Evolutionary conservation across 192 early-diverging fungal genomes (phyloP).

Genomic region (Podila horticola): DNA sequence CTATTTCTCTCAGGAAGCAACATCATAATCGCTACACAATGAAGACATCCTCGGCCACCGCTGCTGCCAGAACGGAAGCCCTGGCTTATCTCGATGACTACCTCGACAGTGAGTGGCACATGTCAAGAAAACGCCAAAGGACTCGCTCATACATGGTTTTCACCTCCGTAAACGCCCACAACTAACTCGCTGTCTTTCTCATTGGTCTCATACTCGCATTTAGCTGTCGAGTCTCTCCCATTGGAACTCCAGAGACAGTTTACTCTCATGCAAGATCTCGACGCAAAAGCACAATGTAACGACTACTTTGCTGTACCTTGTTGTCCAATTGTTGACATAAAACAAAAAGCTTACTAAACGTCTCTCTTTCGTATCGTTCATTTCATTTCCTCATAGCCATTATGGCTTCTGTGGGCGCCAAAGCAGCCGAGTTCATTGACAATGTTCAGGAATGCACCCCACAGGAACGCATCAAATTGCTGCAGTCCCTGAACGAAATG

Average conservation of each 20-base stretch:
- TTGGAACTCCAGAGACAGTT: slow-evolving; percentile 88
- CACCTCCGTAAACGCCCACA: not conserved
- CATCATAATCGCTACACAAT: slow-evolving; percentile 12
- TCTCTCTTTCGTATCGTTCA: not conserved
- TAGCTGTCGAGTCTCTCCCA: slow-evolving; percentile 81
- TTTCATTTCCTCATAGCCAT: slow-evolving; percentile 59
- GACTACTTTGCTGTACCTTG: not conserved
- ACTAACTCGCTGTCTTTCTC: not conserved
- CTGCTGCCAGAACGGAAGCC: slow-evolving; percentile 48
- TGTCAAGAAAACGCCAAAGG: not conserved
- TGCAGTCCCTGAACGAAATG: slow-evolving; percentile 61
- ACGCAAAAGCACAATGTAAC: slow-evolving; percentile 76
- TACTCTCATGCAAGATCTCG: slow-evolving; percentile 94
- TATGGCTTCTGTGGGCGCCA: slow-evolving; percentile 72
- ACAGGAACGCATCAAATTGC: slow-evolving; percentile 62
- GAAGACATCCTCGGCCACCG: slow-evolving; percentile 32
- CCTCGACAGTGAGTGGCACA: slow-evolving; percentile 80
- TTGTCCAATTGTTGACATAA: not conserved
- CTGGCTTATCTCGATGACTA: slow-evolving; percentile 89
- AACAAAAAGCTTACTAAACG: not conserved
- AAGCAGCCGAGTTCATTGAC: slow-evolving; percentile 79
- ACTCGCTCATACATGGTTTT: slow-evolving; percentile 18
- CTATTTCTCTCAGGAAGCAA: not conserved
- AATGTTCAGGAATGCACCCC: slow-evolving; percentile 63
- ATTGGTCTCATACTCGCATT: not conserved